phyloP scores from a whole-genome alignment of 1,284 basidiomycete genomes.

The Trichosporon sp. region DNA sequence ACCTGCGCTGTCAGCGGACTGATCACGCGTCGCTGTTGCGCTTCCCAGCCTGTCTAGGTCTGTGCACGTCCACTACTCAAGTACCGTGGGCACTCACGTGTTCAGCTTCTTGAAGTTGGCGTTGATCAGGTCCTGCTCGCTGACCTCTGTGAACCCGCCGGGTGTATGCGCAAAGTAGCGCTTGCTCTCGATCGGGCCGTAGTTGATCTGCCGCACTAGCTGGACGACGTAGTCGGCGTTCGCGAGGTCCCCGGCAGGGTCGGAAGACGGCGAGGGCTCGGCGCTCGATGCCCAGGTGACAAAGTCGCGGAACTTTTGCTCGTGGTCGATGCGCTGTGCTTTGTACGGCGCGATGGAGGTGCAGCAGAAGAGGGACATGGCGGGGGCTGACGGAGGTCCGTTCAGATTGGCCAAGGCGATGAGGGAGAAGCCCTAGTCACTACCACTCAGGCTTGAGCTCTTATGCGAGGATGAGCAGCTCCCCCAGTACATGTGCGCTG shows the following conservation, averaged over 20 bases:
- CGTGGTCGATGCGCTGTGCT: background rate
- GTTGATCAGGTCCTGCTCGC: background rate
- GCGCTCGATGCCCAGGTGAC: background rate
- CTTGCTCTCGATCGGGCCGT: background rate
- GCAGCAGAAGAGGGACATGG: background rate
- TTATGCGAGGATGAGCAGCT: too few relatives aligned
- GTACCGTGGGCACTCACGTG: background rate
- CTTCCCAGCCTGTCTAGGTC: too few relatives aligned
- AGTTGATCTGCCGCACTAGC: background rate
- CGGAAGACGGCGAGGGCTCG: too few relatives aligned
- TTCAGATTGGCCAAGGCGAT: too few relatives aligned
- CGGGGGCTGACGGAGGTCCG: background rate
- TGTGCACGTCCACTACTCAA: background rate
- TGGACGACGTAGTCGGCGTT: background rate
- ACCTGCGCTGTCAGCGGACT: background rate
- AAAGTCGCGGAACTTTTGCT: background rate
- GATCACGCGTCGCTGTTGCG: too few relatives aligned
- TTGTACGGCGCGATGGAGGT: background rate
- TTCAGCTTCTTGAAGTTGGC: slow-evolving; percentile 2
- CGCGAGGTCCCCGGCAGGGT: background rate
- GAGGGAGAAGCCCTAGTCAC: too few relatives aligned
- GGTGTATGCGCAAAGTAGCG: background rate
- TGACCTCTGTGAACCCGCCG: background rate
- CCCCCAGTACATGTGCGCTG: too few relatives aligned
- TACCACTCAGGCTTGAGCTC: too few relatives aligned